These are phyloP conservation scores for Sclerotinia minor DNA, from an alignment of 2,329 filamentous ascomycete species.

Conservation along the genomic window DNA sequence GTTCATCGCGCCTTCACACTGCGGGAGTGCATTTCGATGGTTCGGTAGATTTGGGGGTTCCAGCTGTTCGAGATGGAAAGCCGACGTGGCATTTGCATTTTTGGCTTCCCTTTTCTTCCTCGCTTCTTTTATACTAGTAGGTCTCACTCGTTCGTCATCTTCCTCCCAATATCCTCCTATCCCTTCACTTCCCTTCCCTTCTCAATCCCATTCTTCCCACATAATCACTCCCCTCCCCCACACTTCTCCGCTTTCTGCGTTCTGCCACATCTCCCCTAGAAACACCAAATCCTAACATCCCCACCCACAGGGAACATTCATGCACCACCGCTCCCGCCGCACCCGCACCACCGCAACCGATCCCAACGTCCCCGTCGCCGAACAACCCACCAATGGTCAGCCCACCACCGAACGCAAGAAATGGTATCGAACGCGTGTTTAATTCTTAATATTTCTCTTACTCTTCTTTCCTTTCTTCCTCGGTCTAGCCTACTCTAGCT, in stretches of 20 bases:
- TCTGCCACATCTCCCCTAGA: too few relatives aligned
- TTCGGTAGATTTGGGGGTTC: conserved; percentile 78
- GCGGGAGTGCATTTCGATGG: conserved; percentile 75
- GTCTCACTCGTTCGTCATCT: conserved; percentile 15
- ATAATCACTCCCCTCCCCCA: background rate
- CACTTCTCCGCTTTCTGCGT: background rate
- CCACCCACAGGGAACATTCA: conserved; percentile 23
- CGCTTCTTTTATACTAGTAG: conserved; percentile 31
- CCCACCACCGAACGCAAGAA: conserved; percentile 9
- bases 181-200: conserved; percentile 40
- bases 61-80: conserved; percentile 68
- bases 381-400: conserved; percentile 8
- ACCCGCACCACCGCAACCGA: too few relatives aligned
- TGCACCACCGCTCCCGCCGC: conserved; percentile 23
- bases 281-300: background rate
- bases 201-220: conserved; percentile 58
- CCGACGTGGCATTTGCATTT: conserved; percentile 45
- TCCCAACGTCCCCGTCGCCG: background rate
- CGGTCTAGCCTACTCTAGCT: too few relatives aligned
- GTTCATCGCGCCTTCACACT: conserved; percentile 78
- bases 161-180: conserved; percentile 30
- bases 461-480: too few relatives aligned
- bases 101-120: conserved; percentile 35
- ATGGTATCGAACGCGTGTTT: conserved; percentile 26
- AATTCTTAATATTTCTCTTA: too few relatives aligned